These are phyloP conservation scores for Chrysopogon serrulatus DNA, from an alignment of 176 grass and related monocot genomes.

Conservation along the genomic window DNA sequence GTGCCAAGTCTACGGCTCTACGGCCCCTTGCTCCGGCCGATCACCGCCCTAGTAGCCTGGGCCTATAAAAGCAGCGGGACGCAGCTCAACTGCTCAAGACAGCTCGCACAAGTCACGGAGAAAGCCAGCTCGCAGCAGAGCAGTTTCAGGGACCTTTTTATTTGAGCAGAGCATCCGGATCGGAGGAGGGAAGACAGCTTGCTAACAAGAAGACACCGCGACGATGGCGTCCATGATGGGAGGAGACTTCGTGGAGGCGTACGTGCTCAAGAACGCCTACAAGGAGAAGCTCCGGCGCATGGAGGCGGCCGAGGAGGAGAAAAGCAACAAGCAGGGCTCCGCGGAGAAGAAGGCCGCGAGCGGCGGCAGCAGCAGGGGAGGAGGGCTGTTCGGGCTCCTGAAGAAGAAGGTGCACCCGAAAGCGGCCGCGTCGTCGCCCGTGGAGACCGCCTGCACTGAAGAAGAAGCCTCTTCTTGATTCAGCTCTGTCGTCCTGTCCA, in stretches of 20 bases:
- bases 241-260: constrained; percentile 53
- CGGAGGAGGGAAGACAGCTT: too few relatives aligned
- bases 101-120: background rate
- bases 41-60: background rate
- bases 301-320: constrained; percentile 7
- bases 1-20: constrained; percentile 5
- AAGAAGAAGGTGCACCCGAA: constrained; percentile 61
- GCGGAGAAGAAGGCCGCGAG: background rate
- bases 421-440: background rate
- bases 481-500: too few relatives aligned
- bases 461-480: constrained; percentile 5
- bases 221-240: constrained; percentile 58
- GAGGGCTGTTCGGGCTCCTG: constrained; percentile 19
- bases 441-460: too few relatives aligned
- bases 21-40: background rate
- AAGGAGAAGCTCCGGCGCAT: constrained; percentile 46
- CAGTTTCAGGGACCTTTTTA: background rate
- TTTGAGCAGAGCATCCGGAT: background rate
- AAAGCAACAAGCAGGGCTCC: background rate
- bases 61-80: constrained; percentile 11
- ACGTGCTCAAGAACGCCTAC: constrained; percentile 50
- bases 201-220: background rate
- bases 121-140: background rate
- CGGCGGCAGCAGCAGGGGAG: background rate
- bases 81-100: background rate